Conservation (phyloP, 495 filamentous ascomycete species). For the Xylaria venustula region DNA sequence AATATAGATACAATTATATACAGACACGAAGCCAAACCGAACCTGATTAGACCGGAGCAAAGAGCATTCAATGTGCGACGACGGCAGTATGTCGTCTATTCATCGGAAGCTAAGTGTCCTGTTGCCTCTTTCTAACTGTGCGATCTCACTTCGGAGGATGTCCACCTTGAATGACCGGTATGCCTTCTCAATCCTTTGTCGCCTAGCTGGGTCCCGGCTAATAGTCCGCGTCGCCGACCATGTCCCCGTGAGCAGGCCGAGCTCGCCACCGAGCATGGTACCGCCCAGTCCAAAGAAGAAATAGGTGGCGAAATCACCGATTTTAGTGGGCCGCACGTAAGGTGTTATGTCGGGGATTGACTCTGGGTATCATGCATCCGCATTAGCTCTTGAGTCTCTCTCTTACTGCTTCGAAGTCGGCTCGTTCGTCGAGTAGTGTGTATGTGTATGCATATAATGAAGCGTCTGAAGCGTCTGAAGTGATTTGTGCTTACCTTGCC, state of each 20-base stretch:
- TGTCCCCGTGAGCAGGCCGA: conserved; percentile 56
- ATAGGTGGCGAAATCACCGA: conserved; percentile 63
- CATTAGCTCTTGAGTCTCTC: background rate
- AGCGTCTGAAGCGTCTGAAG: too few relatives aligned
- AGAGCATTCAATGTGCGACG: too few relatives aligned
- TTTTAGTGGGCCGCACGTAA: conserved; percentile 52
- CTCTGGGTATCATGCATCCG: conserved; percentile 39
- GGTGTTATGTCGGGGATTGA: conserved; percentile 60
- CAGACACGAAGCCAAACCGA: too few relatives aligned
- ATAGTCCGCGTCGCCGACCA: conserved; percentile 52
- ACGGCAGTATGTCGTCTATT: background rate
- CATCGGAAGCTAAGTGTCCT: background rate
- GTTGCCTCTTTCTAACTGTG: conserved; percentile 48
- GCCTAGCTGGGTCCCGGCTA: conserved; percentile 51
- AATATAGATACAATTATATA: too few relatives aligned
- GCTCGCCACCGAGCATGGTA: conserved; percentile 63
- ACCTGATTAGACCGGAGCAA: too few relatives aligned
- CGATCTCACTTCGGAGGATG: conserved; percentile 56
- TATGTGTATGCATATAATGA: too few relatives aligned
- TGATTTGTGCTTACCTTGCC: conserved; percentile 53
- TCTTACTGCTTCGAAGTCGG: background rate
- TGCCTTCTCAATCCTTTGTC: conserved; percentile 60
- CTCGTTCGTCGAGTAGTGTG: background rate
- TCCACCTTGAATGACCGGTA: conserved; percentile 63
- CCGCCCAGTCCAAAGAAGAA: conserved; percentile 61